A percentile compares a stretch with the other conserved stretches of the same genome.
phyloP scores from a whole-genome alignment of 805 yeast genomes.

The Ogataea parapolymorpha region DNA sequence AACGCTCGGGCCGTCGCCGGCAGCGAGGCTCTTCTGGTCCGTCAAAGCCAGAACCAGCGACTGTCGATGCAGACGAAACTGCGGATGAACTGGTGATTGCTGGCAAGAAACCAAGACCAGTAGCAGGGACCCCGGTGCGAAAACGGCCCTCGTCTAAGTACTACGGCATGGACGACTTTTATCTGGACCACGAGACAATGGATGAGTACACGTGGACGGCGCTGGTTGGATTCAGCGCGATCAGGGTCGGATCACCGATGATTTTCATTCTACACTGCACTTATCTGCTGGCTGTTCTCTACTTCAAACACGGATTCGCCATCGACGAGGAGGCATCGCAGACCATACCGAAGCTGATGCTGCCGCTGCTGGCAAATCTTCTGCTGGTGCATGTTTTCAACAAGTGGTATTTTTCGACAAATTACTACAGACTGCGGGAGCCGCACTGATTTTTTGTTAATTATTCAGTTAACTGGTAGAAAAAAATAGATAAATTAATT shows the following conservation, averaged over 20 bases:
- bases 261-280: constrained; percentile 26
- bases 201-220: constrained; percentile 21
- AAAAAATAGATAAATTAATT: not conserved
- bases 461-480: not conserved
- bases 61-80: not conserved
- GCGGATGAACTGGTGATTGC: constrained; percentile 20
- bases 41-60: not conserved
- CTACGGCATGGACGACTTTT: constrained; percentile 9
- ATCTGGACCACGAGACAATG: constrained; percentile 11
- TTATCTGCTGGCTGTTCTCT: constrained; percentile 16
- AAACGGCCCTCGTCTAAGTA: constrained; percentile 5
- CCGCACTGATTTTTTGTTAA: not conserved
- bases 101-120: constrained; percentile 1
- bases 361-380: constrained; percentile 21
- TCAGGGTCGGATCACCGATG: constrained; percentile 28
- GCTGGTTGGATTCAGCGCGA: constrained; percentile 26
- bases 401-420: constrained; percentile 23
- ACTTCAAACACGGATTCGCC: constrained; percentile 16
- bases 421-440: constrained; percentile 23
- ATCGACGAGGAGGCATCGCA: constrained; percentile 11
- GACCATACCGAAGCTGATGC: constrained; percentile 20
- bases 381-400: constrained; percentile 26
- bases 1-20: constrained; percentile 5
- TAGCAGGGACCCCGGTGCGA: not conserved
- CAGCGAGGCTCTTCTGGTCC: too few relatives aligned